phyloP scores from a whole-genome alignment of 306 rosid genomes.

The Vigna radiata region DNA sequence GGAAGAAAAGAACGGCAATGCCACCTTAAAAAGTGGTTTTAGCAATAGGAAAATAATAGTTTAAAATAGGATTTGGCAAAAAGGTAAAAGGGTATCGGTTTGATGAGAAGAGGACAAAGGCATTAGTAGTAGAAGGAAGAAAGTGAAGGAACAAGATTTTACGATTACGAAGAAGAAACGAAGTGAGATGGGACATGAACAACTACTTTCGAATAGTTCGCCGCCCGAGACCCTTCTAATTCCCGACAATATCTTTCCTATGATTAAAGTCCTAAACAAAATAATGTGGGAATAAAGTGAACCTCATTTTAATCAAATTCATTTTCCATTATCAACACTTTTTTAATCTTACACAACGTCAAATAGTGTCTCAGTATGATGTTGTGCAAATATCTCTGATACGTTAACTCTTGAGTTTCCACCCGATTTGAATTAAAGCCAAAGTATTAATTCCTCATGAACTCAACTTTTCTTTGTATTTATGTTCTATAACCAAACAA shows the following conservation, averaged over 20 bases:
- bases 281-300: not conserved
- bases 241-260: constrained; percentile 45
- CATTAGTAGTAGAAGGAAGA: not conserved
- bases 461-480: too few species aligned
- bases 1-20: too few species aligned
- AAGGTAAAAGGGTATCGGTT: not conserved
- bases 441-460: too few species aligned
- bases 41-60: not conserved
- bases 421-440: too few species aligned
- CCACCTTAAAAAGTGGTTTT: not conserved
- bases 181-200: constrained; percentile 20
- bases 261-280: not conserved
- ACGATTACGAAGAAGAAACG: constrained; percentile 1
- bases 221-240: constrained; percentile 45
- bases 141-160: constrained; percentile 2
- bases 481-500: too few species aligned
- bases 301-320: not conserved
- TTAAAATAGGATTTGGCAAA: not conserved
- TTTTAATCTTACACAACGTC: too few species aligned
- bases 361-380: too few species aligned
- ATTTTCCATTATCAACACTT: too few species aligned
- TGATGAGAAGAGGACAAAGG: not conserved
- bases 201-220: constrained; percentile 24
- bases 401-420: too few species aligned
- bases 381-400: too few species aligned